These are phyloP conservation scores for Cicer yamashitae DNA, from an alignment of 306 rosid genomes.

Conservation along the genomic window DNA sequence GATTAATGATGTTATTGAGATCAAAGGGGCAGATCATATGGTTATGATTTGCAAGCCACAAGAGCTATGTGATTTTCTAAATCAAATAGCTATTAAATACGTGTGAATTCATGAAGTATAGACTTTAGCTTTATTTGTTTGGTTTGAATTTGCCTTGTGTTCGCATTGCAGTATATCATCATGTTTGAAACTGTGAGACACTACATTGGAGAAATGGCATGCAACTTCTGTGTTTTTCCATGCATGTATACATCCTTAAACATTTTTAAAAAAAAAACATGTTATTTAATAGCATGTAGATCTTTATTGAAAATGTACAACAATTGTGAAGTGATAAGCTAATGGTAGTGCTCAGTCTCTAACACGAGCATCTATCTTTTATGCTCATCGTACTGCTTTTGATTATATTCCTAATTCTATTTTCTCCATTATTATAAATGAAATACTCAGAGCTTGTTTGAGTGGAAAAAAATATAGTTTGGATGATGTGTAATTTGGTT, in stretches of 20 bases:
- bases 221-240: not conserved
- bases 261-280: no score
- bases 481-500: not conserved
- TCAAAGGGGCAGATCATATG: constrained; percentile 65
- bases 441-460: no score
- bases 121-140: not conserved
- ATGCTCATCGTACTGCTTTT: no score
- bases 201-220: not conserved
- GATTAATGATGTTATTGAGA: constrained; percentile 52
- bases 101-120: not conserved
- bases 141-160: not conserved
- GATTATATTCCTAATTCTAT: no score
- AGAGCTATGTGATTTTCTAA: constrained; percentile 51
- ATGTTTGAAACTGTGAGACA: not conserved
- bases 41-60: constrained; percentile 54
- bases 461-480: not conserved
- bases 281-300: no score
- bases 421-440: no score
- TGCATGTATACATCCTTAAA: not conserved
- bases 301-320: no score
- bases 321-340: no score
- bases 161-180: not conserved
- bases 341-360: no score
- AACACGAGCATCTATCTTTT: no score
- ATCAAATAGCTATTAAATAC: constrained; percentile 53